Percentiles rank a stretch among this genome's conserved stretches.
phyloP scores from a whole-genome alignment of 257 asterid genomes.

The Ilex asprella region DNA sequence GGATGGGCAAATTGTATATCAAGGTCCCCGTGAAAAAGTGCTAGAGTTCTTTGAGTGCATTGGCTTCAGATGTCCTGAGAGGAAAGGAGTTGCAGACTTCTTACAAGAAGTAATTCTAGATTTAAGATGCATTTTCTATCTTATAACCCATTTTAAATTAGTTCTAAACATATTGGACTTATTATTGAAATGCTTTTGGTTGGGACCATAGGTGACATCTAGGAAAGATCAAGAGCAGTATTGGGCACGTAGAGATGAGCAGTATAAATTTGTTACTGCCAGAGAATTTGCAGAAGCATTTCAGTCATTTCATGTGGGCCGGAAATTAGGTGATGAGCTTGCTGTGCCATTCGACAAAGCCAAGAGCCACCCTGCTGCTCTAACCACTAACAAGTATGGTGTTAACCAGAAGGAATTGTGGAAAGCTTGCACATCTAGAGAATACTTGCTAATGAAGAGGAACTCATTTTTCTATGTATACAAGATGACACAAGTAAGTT shows the following conservation, averaged over 20 bases:
- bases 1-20: conserved; percentile 74
- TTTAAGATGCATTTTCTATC: neutral
- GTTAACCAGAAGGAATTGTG: conserved; percentile 65
- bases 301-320: conserved; percentile 62
- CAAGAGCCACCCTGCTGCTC: conserved; percentile 65
- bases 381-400: conserved; percentile 54
- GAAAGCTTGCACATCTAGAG: conserved; percentile 63
- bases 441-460: conserved; percentile 59
- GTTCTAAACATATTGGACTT: conserved; percentile 1
- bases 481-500: conserved; percentile 60
- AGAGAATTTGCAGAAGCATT: conserved; percentile 69
- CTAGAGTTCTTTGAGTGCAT: conserved; percentile 62
- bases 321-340: conserved; percentile 56
- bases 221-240: conserved; percentile 88
- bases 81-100: conserved; percentile 93
- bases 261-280: conserved; percentile 45
- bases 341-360: conserved; percentile 60
- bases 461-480: conserved; percentile 71
- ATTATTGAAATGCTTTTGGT: neutral
- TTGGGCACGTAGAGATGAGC: conserved; percentile 53
- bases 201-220: conserved; percentile 56
- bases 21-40: conserved; percentile 75
- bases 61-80: conserved; percentile 83
- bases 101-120: conserved; percentile 65
- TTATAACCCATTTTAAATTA: conserved; percentile 2